A percentile compares a stretch with the other conserved stretches of the same genome.
These are phyloP conservation scores for Chloranthus sessilifolius DNA, from an alignment of 164 flowering plant genomes.

Conservation along the genomic window DNA sequence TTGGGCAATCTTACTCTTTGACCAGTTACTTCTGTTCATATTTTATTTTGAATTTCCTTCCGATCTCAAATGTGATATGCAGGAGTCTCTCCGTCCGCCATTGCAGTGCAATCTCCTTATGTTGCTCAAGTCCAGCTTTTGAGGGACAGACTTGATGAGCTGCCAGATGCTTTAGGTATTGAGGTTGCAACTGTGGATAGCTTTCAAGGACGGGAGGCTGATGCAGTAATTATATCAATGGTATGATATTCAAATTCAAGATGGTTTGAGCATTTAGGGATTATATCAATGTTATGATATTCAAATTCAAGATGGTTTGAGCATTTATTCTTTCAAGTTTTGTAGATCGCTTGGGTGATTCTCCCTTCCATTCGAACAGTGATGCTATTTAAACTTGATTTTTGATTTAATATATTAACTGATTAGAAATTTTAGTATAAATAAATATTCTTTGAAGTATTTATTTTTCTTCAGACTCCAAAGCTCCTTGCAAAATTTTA, in stretches of 20 bases:
- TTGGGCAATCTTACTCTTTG: no score
- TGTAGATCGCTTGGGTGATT: no score
- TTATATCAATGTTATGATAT: no score
- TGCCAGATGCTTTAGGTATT: constrained; percentile 60
- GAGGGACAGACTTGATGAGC: constrained; percentile 75
- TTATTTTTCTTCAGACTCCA: no score
- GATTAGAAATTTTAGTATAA: no score
- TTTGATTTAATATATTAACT: no score
- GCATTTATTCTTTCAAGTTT: no score
- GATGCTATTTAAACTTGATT: no score
- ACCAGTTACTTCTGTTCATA: not conserved
- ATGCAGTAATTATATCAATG: constrained; percentile 96
- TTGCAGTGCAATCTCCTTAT: constrained; percentile 92
- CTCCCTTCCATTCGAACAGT: no score
- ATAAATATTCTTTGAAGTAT: no score
- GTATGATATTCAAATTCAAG: constrained; percentile 37
- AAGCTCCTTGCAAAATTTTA: no score
- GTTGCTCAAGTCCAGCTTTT: constrained; percentile 95
- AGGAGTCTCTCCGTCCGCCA: constrained; percentile 72
- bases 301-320: not conserved
- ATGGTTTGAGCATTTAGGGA: no score
- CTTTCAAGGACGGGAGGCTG: constrained; percentile 95
- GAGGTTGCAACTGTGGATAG: constrained; percentile 95
- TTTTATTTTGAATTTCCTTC: constrained; percentile 1
- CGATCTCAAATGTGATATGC: constrained; percentile 11